Evolutionary conservation across 257 asterid species (phyloP), one percentile per base, ranked within the genome.

Genomic region (Solanum habrochaites): DNA sequence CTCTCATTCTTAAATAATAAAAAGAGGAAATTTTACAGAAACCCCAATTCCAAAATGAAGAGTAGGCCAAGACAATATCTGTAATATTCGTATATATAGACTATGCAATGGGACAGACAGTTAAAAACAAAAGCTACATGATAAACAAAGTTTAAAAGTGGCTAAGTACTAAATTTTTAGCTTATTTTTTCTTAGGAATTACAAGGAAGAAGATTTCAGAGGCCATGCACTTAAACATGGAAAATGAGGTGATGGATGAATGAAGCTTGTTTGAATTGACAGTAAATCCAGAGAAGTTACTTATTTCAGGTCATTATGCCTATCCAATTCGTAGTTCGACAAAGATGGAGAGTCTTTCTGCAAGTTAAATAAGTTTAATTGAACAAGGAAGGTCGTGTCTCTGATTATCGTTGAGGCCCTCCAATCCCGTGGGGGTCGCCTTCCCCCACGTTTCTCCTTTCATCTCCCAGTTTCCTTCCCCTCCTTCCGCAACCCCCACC

Each of bases 1-100:
- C 86, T 91, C 88, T 89, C 95, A 91, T 93, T 94, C 99, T 74
- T 37, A 5, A 74, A 39, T 32, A 40, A 39, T 39, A 39, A 40
- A 40, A 74, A 40, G 35, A 40, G 29, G 29, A n/a, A 40, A 40
- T 40, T 6, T 40, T 94, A 93, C 87, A 90, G 71, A 87, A 77
- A n/a, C n/a, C n/a, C 6, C 21, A 23, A 11, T 74, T 74, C 82
- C 1, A 12, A 21, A 37, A 21, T 37, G 39, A 40, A 11, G 58
- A 74, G 32, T 18, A 23, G 23, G 35, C 21, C 21, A 74, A 40
- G 58, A 20, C 11, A 74, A 74, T 74, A 23, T 23, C 58, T 23
- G 58, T 40, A 74, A 74, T 40, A 39, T n/a, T 74, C 82, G 3
- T 23, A n/a, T n/a, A n/a, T n/a, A n/a, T n/a, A 6, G 13, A 70